Evolutionary conservation across 169 alveolate genomes (phyloP), one percentile per base, ranked within the genome.

Genomic region (Cryptosporidium ryanae): DNA sequence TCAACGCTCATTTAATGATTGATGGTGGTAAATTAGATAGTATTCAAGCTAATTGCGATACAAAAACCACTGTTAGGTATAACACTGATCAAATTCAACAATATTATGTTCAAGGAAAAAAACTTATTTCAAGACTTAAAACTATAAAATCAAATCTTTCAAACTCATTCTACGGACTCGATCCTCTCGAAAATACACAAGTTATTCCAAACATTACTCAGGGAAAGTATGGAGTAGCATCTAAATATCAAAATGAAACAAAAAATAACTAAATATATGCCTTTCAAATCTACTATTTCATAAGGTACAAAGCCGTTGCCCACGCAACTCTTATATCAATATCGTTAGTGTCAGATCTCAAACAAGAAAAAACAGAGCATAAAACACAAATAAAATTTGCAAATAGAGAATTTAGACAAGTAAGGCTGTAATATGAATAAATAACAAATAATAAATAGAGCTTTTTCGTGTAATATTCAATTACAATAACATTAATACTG

Each of bases 171-270:
- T 76, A 25, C 38, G 87, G 87, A 15, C 44, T 76, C 1, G 38
- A 76, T 61, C 87, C 87, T 2, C 18, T 55, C 31, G 76, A 76
- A 59, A 61, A 46, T n/a, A 76, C 71, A 6, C 64, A 59, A 0
- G 32, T 23, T 13, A 76, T 76, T n/a, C 87, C 87, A 10, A 32
- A 15, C 0, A 55, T 76, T 43, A 59, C 71, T n/a, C 31, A 23
- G 17, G 87, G 87, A 43, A 55, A 31, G 21, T 50, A 61, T 55
- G 87, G 87, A 38, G n/a, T 76, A 18, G 87, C 87, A 55, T 76
- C 87, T 21, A 43, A 43, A 23, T 76, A 76, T 15, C 6, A 8
- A 17, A 55, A 76, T 21, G 87, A 76, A 55, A 38, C 23, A 1
- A 52, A 52, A 25, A 32, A 50, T 23, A 12, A 18, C 5, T 2